These are phyloP conservation scores for Neonectria sp. DNA, from an alignment of 2,329 filamentous ascomycete species.

Conservation along the genomic window DNA sequence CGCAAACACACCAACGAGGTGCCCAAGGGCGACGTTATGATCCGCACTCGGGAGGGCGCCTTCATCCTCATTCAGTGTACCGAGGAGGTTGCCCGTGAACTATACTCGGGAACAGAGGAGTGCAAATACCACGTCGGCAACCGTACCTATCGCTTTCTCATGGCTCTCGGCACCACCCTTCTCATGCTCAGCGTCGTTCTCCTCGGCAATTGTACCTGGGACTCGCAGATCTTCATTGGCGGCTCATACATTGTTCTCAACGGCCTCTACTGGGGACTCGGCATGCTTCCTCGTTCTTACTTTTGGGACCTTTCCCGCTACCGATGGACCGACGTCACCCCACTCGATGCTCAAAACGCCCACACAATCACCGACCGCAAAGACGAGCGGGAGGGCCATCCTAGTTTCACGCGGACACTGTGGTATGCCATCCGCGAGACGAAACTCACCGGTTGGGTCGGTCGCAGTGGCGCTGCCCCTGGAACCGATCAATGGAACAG, in stretches of 20 bases:
- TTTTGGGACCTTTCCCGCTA: conserved; percentile 74
- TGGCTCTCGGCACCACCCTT: conserved; percentile 71
- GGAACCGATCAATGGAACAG: conserved; percentile 65
- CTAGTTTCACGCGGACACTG: conserved; percentile 69
- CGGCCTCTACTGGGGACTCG: conserved; percentile 70
- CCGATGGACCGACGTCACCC: conserved; percentile 58
- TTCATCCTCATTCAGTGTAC: conserved; percentile 71
- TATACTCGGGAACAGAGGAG: conserved; percentile 73
- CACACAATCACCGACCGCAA: conserved; percentile 47
- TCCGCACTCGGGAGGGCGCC: conserved; percentile 72
- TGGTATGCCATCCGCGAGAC: conserved; percentile 74
- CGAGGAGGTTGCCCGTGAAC: conserved; percentile 73
- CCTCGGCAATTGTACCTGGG: conserved; percentile 74
- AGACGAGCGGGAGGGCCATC: conserved; percentile 57
- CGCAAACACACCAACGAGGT: conserved; percentile 64
- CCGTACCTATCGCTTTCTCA: conserved; percentile 65
- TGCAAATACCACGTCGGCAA: conserved; percentile 68
- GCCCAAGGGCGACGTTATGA: conserved; percentile 72
- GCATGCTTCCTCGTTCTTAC: conserved; percentile 62
- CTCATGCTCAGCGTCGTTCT: conserved; percentile 75
- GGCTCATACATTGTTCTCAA: conserved; percentile 72
- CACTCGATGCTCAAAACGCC: conserved; percentile 55
- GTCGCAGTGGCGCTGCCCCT: conserved; percentile 66
- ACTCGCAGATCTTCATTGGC: conserved; percentile 72
- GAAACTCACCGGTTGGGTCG: conserved; percentile 66